A percentile compares a stretch with the other conserved stretches of the same genome.
These are phyloP conservation scores for Tripidium arundinaceum DNA, from an alignment of 202 grass and related monocot species.

Conservation along the genomic window DNA sequence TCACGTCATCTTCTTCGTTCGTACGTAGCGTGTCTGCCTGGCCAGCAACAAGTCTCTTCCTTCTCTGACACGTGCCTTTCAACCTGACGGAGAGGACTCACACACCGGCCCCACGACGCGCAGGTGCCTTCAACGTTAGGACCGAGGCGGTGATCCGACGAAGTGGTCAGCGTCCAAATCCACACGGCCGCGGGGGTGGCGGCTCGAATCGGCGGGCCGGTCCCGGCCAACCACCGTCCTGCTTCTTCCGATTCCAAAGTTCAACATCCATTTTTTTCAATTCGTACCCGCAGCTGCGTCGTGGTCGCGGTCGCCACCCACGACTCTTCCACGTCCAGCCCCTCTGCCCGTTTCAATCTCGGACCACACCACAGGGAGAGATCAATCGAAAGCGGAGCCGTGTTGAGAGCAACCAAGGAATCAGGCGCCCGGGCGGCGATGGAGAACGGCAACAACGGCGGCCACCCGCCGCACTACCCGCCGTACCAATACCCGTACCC, in stretches of 20 bases:
- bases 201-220: background rate
- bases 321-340: conserved; percentile 1
- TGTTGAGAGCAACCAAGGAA: background rate
- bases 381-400: background rate
- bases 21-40: background rate
- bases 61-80: background rate
- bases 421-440: conserved; percentile 26
- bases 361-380: background rate
- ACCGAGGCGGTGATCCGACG: background rate
- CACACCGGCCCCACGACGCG: background rate
- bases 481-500: conserved; percentile 37
- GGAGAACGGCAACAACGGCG: conserved; percentile 35
- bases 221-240: background rate
- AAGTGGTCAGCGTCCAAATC: conserved; percentile 14
- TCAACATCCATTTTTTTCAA: background rate
- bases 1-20: background rate
- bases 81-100: background rate
- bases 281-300: background rate
- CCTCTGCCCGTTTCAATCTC: background rate
- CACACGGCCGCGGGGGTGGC: background rate
- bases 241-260: background rate
- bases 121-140: conserved; percentile 1
- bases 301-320: conserved; percentile 25
- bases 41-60: background rate
- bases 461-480: conserved; percentile 27